These are phyloP conservation scores for Euphorbia schlechtendalii DNA, from an alignment of 441 rosid genomes.

Conservation along the genomic window DNA sequence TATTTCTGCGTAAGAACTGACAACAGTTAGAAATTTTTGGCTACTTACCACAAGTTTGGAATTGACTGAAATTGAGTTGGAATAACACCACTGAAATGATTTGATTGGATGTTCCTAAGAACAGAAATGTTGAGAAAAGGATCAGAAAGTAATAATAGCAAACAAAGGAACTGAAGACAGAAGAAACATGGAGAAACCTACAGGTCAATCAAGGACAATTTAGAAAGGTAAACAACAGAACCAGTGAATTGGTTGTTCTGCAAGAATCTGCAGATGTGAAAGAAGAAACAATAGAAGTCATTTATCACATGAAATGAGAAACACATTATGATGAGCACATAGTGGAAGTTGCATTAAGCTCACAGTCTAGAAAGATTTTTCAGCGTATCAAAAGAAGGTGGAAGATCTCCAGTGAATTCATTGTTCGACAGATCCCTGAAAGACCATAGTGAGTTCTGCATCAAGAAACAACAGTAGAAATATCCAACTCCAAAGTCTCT, in stretches of 20 bases:
- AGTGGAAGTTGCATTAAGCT: slow-evolving; percentile 26
- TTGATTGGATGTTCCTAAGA: slow-evolving; percentile 71
- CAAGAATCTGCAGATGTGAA: slow-evolving; percentile 52
- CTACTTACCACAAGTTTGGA: slow-evolving; percentile 71
- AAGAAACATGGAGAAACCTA: slow-evolving; percentile 30
- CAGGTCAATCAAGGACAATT: slow-evolving; percentile 76
- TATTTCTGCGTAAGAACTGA: slow-evolving; percentile 11
- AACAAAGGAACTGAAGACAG: slow-evolving; percentile 9
- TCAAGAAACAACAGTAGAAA: slow-evolving; percentile 7
- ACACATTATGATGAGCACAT: not conserved
- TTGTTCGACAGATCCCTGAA: slow-evolving; percentile 88
- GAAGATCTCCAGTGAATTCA: slow-evolving; percentile 77
- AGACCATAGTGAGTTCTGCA: slow-evolving; percentile 17
- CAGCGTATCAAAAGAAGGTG: slow-evolving; percentile 74
- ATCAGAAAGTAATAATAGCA: slow-evolving; percentile 10
- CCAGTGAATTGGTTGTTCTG: slow-evolving; percentile 86
- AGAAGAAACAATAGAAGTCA: slow-evolving; percentile 9
- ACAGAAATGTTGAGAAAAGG: slow-evolving; percentile 22
- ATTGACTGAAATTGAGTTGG: slow-evolving; percentile 79
- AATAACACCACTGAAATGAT: slow-evolving; percentile 81
- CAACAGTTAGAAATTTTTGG: slow-evolving; percentile 12
- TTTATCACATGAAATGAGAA: slow-evolving; percentile 8
- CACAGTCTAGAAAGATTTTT: slow-evolving; percentile 72
- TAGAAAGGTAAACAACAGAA: slow-evolving; percentile 72
- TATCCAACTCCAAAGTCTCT: not conserved